These are phyloP conservation scores for Lupinus albus DNA, from an alignment of 306 rosid genomes.

Conservation along the genomic window DNA sequence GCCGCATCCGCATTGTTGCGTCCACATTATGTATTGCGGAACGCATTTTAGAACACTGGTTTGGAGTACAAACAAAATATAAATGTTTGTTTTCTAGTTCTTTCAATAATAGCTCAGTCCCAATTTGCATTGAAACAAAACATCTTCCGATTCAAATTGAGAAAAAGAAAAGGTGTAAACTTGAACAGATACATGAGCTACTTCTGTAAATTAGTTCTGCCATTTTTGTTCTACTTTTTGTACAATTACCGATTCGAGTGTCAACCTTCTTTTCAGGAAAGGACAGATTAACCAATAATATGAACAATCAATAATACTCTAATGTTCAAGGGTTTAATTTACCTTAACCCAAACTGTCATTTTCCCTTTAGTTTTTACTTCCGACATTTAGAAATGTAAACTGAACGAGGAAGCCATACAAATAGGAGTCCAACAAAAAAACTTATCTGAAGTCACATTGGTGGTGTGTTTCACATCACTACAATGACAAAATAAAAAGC, in stretches of 20 bases:
- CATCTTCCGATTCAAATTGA: conserved; percentile 3
- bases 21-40: too few relatives aligned
- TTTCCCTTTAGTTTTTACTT: conserved; percentile 1
- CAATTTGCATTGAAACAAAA: conserved; percentile 17
- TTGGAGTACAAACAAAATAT: conserved; percentile 17
- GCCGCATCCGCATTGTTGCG: too few relatives aligned
- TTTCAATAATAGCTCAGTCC: conserved; percentile 24
- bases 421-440: too few relatives aligned
- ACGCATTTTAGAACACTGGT: too few relatives aligned
- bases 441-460: too few relatives aligned
- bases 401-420: too few relatives aligned
- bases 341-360: conserved; percentile 4
- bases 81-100: conserved; percentile 15
- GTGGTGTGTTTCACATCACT: too few relatives aligned
- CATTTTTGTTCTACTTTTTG: conserved; percentile 26
- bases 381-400: not conserved
- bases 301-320: conserved; percentile 1
- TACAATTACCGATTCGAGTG: not conserved
- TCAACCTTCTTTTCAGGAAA: not conserved
- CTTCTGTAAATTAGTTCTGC: conserved; percentile 11
- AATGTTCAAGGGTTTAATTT: not conserved
- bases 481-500: too few relatives aligned
- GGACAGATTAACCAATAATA: conserved; percentile 17
- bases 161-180: conserved; percentile 23
- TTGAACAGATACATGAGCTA: conserved; percentile 9